Base-by-base conservation (phyloP, 2,329 filamentous ascomycete species). In the Penicillium sp. region DNA sequence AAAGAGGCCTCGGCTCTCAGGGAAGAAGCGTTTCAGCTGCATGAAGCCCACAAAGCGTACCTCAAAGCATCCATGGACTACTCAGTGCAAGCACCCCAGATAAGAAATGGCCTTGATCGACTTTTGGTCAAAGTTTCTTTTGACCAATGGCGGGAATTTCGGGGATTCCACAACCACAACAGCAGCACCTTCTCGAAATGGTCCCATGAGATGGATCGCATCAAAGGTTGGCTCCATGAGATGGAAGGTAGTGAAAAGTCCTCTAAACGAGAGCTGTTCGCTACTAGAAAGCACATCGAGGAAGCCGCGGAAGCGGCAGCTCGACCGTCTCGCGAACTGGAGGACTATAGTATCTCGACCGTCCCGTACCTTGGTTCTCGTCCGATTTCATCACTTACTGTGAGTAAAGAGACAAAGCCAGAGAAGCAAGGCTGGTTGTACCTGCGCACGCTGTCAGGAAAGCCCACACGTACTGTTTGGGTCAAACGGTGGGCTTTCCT, bases 401-500 rank as follows among this genome's bases (percentile, higher is more conserved):
- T 80, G 42, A 69, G 72, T 13, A 71, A 73, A 39, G 75, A 76
- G 32, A 69, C 70, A 67, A 83, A 71, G 69, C 78, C 67, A 60
- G 92, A 96, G 73, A 97, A 96, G 72, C 94, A 97, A 72, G 92
- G 93, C 3, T 99, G 94, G 94, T 77, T 99, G 2, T 96, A 92
- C 70, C 72, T 96, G 62, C 83, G 91, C 47, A 89, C 87, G 1
- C 78, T 92, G 7, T 86, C 89, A 1, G 92, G 91, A 34, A 97
- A 97, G 71, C 93, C 93, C 0, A 89, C 91, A 13, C 82, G 93
- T 57, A 91, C 91, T n/a, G 83, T 84, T 38, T 99, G 94, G 94
- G 83, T 91, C 26, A 84, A 91, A 56, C 83, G 93, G 49, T 99
- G 94, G 94, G 96, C 94, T 68, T 97, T 96, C 71, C 88, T 96